These are phyloP conservation scores for Boletus coccyginus DNA, from an alignment of 768 basidiomycete species.

Conservation along the genomic window DNA sequence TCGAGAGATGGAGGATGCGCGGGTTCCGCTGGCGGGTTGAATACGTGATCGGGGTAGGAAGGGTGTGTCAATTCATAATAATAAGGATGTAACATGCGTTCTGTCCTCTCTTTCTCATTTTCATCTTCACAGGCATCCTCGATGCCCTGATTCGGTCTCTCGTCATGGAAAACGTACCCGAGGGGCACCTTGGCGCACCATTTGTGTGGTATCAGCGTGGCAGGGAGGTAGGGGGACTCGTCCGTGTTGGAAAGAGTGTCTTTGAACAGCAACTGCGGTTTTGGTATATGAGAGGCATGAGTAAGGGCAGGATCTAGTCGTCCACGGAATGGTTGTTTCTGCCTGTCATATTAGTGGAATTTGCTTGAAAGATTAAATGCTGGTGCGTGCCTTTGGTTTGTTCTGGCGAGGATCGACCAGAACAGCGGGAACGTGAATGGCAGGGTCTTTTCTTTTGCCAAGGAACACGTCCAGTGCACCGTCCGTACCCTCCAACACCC, in stretches of 20 bases:
- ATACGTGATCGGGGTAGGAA: slow-evolving; percentile 68
- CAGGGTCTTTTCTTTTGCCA: slow-evolving; percentile 66
- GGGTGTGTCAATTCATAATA: slow-evolving; percentile 79
- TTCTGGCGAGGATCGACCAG: slow-evolving; percentile 10
- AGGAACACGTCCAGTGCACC: slow-evolving; percentile 76
- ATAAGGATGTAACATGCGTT: slow-evolving; percentile 66
- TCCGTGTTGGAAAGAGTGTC: slow-evolving; percentile 56
- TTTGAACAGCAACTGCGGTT: slow-evolving; percentile 80
- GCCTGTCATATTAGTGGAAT: slow-evolving; percentile 12
- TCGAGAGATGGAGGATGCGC: slow-evolving; percentile 58
- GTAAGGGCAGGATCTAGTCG: slow-evolving; percentile 60
- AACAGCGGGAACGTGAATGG: slow-evolving; percentile 53
- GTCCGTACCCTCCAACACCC: slow-evolving; percentile 82
- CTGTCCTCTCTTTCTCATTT: slow-evolving; percentile 19
- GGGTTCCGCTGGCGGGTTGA: slow-evolving; percentile 47
- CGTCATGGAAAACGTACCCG: slow-evolving; percentile 52
- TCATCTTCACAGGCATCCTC: slow-evolving; percentile 12
- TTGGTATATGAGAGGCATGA: slow-evolving; percentile 71
- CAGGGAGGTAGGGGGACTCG: slow-evolving; percentile 60
- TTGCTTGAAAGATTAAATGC: not conserved
- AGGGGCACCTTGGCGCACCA: slow-evolving; percentile 82
- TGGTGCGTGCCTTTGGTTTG: slow-evolving; percentile 33
- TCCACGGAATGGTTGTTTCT: slow-evolving; percentile 39
- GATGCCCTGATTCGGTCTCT: slow-evolving; percentile 20
- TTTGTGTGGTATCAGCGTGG: slow-evolving; percentile 58